These are phyloP conservation scores for Candida orba DNA, from an alignment of 805 yeast genomes.

Conservation along the genomic window DNA sequence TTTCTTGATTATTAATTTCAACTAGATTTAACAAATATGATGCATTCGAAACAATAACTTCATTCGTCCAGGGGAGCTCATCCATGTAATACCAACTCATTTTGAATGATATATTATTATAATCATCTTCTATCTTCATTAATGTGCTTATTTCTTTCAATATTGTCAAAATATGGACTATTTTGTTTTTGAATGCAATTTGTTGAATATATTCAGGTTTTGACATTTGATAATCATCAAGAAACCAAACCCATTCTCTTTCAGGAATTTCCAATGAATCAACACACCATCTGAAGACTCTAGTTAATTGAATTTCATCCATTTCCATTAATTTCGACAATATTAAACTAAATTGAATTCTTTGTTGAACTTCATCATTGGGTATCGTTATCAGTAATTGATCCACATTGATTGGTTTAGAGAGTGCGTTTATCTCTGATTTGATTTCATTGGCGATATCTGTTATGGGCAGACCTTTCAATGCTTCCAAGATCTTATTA, in stretches of 20 bases:
- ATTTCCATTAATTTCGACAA: not conserved
- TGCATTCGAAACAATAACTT: not conserved
- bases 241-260: constrained; percentile 16
- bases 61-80: constrained; percentile 19
- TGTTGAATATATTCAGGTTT: constrained; percentile 9
- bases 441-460: not conserved
- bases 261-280: constrained; percentile 2
- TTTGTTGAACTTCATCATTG: not conserved
- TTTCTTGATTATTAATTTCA: not conserved
- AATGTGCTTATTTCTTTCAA: not conserved
- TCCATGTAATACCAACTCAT: constrained; percentile 6
- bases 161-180: constrained; percentile 1
- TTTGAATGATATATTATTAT: not conserved
- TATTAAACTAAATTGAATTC: not conserved
- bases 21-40: not conserved
- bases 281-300: not conserved
- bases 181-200: constrained; percentile 6
- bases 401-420: not conserved
- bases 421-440: not conserved
- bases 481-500: not conserved
- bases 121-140: not conserved
- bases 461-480: not conserved
- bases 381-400: not conserved
- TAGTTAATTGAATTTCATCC: not conserved
- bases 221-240: constrained; percentile 12